These are phyloP conservation scores for Colletotrichum gloeosporioides DNA, from an alignment of 2,329 filamentous ascomycete species.

Conservation along the genomic window DNA sequence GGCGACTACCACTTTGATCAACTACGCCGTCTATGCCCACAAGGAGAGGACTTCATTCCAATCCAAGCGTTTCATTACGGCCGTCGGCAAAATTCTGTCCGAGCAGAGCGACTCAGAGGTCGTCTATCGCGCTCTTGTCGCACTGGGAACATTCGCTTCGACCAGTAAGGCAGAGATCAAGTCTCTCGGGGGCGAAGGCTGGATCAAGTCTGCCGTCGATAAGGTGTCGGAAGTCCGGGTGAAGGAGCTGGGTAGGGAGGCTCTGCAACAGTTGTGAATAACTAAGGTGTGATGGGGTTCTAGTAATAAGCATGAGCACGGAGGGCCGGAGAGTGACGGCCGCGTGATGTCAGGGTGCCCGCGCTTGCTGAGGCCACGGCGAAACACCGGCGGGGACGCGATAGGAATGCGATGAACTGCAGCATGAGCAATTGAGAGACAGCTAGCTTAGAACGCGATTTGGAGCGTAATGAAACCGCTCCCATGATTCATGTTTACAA, in stretches of 20 bases:
- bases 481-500: background rate
- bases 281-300: background rate
- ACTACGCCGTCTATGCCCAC: conserved; percentile 76
- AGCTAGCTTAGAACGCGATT: conserved; percentile 3
- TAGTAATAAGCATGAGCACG: background rate
- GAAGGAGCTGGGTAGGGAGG: conserved; percentile 52
- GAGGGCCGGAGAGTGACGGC: background rate
- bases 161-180: conserved; percentile 51
- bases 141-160: conserved; percentile 78
- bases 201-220: conserved; percentile 48
- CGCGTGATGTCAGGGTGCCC: background rate
- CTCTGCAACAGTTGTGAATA: conserved; percentile 38
- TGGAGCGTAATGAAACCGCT: conserved; percentile 15
- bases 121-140: conserved; percentile 81
- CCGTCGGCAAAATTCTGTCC: conserved; percentile 67
- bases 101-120: conserved; percentile 80
- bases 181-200: conserved; percentile 44
- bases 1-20: conserved; percentile 81
- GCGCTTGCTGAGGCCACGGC: conserved; percentile 11
- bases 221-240: conserved; percentile 53
- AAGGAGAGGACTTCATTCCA: conserved; percentile 44
- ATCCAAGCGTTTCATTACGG: conserved; percentile 57
- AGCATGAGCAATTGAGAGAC: background rate
- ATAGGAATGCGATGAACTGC: background rate
- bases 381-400: background rate